A percentile compares a stretch with the other conserved stretches of the same genome.
Conservation (phyloP, 2,329 filamentous ascomycete species). For the Fusarium anguioides region DNA sequence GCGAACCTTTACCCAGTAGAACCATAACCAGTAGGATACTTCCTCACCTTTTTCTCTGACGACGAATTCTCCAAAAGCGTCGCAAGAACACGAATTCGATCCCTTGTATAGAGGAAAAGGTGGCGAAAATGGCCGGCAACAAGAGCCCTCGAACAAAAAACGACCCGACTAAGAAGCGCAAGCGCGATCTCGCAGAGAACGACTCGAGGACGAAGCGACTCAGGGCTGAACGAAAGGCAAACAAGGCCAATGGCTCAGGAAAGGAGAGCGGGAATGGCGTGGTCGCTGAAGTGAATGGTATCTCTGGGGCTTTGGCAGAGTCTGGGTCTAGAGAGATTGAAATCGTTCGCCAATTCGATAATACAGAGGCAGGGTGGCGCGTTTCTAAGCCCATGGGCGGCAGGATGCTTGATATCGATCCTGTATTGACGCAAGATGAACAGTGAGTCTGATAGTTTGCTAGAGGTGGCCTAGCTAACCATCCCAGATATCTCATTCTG, state of each 20-base stretch:
- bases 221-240: conserved; percentile 48
- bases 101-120: conserved; percentile 12
- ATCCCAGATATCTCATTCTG: conserved; percentile 75
- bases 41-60: conserved; percentile 33
- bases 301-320: conserved; percentile 27
- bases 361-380: conserved; percentile 62
- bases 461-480: conserved; percentile 23
- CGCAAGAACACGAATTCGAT: conserved; percentile 30
- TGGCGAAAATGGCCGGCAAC: conserved; percentile 50
- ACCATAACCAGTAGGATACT: conserved; percentile 19
- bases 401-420: conserved; percentile 72
- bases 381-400: conserved; percentile 74
- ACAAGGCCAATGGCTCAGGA: conserved; percentile 43
- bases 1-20: conserved; percentile 37
- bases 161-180: conserved; percentile 58
- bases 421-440: conserved; percentile 70
- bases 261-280: conserved; percentile 18
- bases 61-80: conserved; percentile 30
- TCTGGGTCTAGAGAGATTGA: conserved; percentile 40
- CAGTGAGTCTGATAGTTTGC: conserved; percentile 57
- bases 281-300: conserved; percentile 30
- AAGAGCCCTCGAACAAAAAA: conserved; percentile 50
- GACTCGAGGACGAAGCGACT: conserved; percentile 56
- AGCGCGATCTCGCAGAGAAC: conserved; percentile 57
- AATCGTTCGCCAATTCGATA: conserved; percentile 44